These are phyloP conservation scores for Ascochyta viciae-villosae DNA, from an alignment of 2,329 filamentous ascomycete genomes.

Conservation along the genomic window DNA sequence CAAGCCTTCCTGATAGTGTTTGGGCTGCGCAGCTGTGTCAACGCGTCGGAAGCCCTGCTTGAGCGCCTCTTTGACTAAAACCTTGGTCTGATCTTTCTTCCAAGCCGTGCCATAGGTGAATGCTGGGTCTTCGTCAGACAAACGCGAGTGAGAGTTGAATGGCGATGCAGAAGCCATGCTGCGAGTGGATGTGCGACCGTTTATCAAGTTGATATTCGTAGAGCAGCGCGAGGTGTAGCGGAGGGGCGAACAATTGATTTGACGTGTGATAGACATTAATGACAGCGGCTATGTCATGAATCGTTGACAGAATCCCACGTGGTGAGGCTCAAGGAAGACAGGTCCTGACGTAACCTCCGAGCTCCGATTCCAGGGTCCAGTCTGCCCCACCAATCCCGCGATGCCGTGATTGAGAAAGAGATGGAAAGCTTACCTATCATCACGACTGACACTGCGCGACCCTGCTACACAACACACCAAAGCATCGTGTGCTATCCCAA, in stretches of 20 bases:
- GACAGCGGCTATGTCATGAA: background rate
- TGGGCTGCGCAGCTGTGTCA: constrained; percentile 80
- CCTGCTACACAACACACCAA: background rate
- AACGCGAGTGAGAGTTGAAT: constrained; percentile 18
- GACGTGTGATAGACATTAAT: background rate
- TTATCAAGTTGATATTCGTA: no score
- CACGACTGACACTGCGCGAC: background rate
- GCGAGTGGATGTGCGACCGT: constrained; percentile 3
- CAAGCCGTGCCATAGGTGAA: constrained; percentile 85
- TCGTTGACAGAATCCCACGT: background rate
- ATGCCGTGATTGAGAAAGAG: constrained; percentile 17
- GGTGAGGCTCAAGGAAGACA: constrained; percentile 4
- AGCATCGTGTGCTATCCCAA: background rate
- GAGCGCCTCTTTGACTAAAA: constrained; percentile 73
- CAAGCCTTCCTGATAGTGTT: constrained; percentile 76
- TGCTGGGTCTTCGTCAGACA: constrained; percentile 28
- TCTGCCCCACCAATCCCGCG: constrained; percentile 18
- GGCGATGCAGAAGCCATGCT: constrained; percentile 30
- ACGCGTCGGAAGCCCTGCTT: constrained; percentile 73
- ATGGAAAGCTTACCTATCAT: constrained; percentile 6
- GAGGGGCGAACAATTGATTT: fast-evolving
- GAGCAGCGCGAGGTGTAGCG: background rate
- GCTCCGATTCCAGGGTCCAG: constrained; percentile 18
- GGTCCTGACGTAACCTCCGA: constrained; percentile 17
- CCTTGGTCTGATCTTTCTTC: constrained; percentile 74